Evolutionary conservation across 768 basidiomycete species (phyloP).

Genomic region (Mrakia frigida): DNA sequence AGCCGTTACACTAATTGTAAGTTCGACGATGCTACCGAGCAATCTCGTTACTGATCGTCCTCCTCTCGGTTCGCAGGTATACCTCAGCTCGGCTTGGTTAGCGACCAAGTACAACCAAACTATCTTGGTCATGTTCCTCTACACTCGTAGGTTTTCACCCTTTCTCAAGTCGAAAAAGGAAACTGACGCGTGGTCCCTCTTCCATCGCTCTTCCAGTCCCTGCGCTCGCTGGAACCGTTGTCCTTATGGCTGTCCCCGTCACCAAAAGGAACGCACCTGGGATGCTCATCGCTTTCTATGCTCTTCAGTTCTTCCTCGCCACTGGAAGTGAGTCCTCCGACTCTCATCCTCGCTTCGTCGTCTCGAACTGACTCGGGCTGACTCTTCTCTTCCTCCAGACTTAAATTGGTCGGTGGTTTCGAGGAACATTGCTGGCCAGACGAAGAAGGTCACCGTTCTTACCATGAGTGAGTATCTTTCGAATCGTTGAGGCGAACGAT

Average conservation of each 20-base stretch:
- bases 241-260: constrained; percentile 45
- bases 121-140: constrained; percentile 50
- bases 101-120: constrained; percentile 50
- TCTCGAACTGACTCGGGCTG: not conserved
- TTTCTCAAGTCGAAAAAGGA: not conserved
- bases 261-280: constrained; percentile 8
- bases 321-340: not conserved
- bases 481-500: no score
- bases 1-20: constrained; percentile 47
- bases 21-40: no score
- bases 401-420: not conserved
- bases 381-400: not conserved
- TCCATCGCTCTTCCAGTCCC: constrained; percentile 42
- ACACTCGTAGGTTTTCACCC: not conserved
- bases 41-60: no score
- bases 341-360: not conserved
- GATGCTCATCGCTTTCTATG: constrained; percentile 24
- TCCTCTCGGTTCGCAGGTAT: constrained; percentile 32
- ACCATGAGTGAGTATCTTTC: constrained; percentile 40
- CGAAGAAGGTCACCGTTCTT: constrained; percentile 48
- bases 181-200: not conserved
- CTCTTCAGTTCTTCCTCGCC: not conserved
- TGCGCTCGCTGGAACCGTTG: constrained; percentile 51
- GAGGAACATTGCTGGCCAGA: constrained; percentile 43
- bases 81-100: constrained; percentile 44